A percentile compares a stretch with the other conserved stretches of the same genome.
phyloP scores from a whole-genome alignment of 73 alveolate genomes.

The Effrenium voratum region DNA sequence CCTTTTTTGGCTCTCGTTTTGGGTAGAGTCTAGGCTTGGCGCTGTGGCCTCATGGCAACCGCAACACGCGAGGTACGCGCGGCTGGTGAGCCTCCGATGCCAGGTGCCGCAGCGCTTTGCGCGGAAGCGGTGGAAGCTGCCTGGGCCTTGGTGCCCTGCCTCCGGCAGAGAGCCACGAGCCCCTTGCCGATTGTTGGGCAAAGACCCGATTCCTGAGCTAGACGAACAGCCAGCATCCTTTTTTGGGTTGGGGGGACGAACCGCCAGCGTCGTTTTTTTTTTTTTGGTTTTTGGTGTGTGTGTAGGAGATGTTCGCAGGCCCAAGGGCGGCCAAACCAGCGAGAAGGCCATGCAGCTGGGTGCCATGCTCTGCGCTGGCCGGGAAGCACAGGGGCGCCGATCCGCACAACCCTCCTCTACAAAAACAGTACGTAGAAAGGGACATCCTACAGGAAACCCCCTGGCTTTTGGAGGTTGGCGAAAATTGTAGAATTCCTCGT shows the following conservation, averaged over 20 bases:
- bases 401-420: too few species aligned
- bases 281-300: not conserved
- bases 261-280: not conserved
- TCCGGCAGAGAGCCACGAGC: not conserved
- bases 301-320: too few species aligned
- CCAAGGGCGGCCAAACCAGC: constrained; percentile 44
- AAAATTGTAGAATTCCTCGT: too few species aligned
- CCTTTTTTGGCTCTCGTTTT: too few species aligned
- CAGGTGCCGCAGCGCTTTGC: constrained; percentile 82
- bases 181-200: too few species aligned
- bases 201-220: too few species aligned
- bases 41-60: too few species aligned
- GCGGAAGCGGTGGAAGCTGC: constrained; percentile 62
- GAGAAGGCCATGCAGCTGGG: constrained; percentile 89
- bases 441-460: too few species aligned
- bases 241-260: not conserved
- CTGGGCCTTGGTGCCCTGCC: not conserved
- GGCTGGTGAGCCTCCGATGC: constrained; percentile 55
- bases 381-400: too few species aligned
- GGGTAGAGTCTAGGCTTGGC: too few species aligned
- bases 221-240: not conserved
- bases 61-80: constrained; percentile 41
- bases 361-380: constrained; percentile 73
- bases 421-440: too few species aligned
- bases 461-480: too few species aligned